Percentiles rank a stretch among this genome's conserved stretches.
Conservation (phyloP, 306 rosid species). For the Pterocarpus macrocarpus region DNA sequence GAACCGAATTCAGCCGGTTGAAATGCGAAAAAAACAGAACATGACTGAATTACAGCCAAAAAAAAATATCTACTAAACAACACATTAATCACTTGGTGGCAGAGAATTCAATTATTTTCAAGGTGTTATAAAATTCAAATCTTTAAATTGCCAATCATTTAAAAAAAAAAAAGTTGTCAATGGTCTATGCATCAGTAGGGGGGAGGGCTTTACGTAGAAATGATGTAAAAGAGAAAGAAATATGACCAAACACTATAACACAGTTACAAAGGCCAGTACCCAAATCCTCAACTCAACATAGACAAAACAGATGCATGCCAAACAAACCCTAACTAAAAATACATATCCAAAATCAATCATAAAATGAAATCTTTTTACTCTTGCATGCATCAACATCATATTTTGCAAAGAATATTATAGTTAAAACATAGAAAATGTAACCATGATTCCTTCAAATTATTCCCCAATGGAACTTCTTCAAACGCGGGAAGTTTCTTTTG, state of each 20-base stretch:
- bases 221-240: constrained; percentile 45
- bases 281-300: constrained; percentile 42
- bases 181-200: constrained; percentile 9
- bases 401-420: constrained; percentile 54
- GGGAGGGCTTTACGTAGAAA: not conserved
- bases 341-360: constrained; percentile 50
- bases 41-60: too few species aligned
- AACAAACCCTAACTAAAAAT: constrained; percentile 41
- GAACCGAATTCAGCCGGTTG: too few species aligned
- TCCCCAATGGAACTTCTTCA: constrained; percentile 23
- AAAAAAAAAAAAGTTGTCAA: not conserved
- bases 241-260: constrained; percentile 50
- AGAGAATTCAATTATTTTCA: not conserved
- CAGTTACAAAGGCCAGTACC: constrained; percentile 48
- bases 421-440: constrained; percentile 34
- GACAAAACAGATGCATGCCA: constrained; percentile 23
- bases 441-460: not conserved
- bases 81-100: not conserved
- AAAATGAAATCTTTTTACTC: constrained; percentile 46
- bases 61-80: too few species aligned
- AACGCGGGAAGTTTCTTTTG: constrained; percentile 40
- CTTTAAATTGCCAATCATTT: not conserved
- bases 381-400: constrained; percentile 47
- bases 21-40: too few species aligned
- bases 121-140: not conserved